Base-by-base conservation (phyloP, 2,329 filamentous ascomycete species). In the Sphaerulina populicola region DNA sequence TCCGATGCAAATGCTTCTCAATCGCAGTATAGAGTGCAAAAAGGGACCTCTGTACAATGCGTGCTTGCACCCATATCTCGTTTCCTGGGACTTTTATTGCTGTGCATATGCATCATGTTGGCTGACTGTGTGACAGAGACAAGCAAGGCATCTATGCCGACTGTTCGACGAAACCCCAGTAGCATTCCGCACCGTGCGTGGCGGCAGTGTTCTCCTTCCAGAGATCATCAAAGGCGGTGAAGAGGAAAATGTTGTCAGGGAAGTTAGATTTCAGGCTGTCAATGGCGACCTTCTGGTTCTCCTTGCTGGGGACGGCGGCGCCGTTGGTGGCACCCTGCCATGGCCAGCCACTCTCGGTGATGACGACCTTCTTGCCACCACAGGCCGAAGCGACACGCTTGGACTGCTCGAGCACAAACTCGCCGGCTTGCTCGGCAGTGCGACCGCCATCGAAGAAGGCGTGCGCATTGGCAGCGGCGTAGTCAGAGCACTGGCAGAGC, bases 301-400 rank as follows among this genome's bases (percentile, higher is more conserved):
- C 70, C n/a, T 71, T 61, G 10, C 81, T 80, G 0, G 88, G 85
- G 1, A 90, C 72, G n/a, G 87, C 87, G 14, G 65, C 63, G 2
- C 80, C 79, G 64, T 93, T 90, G 47, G 74, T 54, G 10, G 72
- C 59, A 14, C 88, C 88, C 58, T 79, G 68, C 66, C 79, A 81
- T 38, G 88, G 88, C 88, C 88, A 95, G 45, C 89, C 89, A 2
- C 84, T 83, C 73, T 94, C 89, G 1, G 86, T 88, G 59, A 94
- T 81, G 35, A 91, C 74, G 30, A 86, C 76, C 41, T 76, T 74
- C 68, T 88, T 84, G 57, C 71, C 71, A 21, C 70, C 70, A 46
- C 76, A 79, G 3, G 71, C 72, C 2, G 67, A 59, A 14, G 71
- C 71, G 52, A 83, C 71, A 6, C 60, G 66, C 27, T 71, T 63